A percentile compares a stretch with the other conserved stretches of the same genome.
Evolutionary conservation across 1,284 basidiomycete genomes (phyloP).

Genomic region (Cryptococcus deneoformans): DNA sequence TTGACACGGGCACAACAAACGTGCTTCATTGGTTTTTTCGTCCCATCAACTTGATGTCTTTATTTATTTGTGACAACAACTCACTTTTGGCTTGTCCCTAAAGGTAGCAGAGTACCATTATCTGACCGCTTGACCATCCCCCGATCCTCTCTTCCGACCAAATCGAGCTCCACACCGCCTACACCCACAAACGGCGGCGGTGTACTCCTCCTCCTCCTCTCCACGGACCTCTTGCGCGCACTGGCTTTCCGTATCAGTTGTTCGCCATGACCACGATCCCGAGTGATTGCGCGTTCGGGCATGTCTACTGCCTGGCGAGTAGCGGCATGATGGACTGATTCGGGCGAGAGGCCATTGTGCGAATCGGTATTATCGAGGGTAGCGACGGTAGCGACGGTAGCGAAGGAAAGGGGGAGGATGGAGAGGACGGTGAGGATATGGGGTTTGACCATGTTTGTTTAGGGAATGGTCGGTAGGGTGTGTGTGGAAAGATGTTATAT

Average conservation of each 20-base stretch:
- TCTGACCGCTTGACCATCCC: slow-evolving; percentile 3
- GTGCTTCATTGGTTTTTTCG: slow-evolving; percentile 21
- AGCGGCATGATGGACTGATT: no score
- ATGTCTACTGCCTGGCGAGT: no score
- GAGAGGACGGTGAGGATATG: slow-evolving; percentile 15
- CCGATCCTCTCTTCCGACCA: neutral
- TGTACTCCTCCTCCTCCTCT: no score
- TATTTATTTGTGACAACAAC: neutral
- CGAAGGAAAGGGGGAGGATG: slow-evolving; percentile 16
- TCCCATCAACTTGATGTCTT: neutral
- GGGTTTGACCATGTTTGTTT: neutral
- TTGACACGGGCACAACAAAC: slow-evolving; percentile 35
- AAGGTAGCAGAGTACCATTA: slow-evolving; percentile 15
- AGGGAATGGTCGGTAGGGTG: neutral
- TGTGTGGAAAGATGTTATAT: neutral
- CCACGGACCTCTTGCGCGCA: no score
- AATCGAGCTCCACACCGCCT: slow-evolving; percentile 7
- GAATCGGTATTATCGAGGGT: no score
- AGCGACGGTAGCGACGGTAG: no score
- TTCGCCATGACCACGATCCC: no score
- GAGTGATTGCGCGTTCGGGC: no score
- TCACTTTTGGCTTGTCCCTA: slow-evolving; percentile 18
- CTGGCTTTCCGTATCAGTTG: no score
- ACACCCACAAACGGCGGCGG: neutral
- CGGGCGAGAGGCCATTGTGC: neutral